Evolutionary conservation across 2,329 filamentous ascomycete species (phyloP), one percentile per base, ranked within the genome.

Genomic region (Eutypa lata): DNA sequence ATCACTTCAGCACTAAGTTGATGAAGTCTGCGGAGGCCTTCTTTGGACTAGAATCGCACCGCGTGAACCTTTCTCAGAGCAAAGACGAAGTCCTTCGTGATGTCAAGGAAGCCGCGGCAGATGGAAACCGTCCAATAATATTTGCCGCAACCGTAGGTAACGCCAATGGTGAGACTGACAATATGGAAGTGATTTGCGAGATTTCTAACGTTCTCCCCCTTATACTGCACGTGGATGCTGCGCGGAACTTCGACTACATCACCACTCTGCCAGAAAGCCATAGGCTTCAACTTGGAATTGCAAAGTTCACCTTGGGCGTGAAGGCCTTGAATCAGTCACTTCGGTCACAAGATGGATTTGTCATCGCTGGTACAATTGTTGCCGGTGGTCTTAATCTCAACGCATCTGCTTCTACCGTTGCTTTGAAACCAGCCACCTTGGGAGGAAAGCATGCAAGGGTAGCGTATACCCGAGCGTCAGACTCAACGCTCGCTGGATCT

Each of bases 231-330:
- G 31, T 57, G n/a, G 55, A 57, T 45, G 47, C 48, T 1, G 49
- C 48, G 26, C 45, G 50, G 18, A 53, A 38, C 28, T 57, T 57
- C 47, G 53, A 57, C 44, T 55, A 55, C 42, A 37, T 57, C n/a
- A 55, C 55, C 7, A 48, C 49, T 7, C 6, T 43, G 22, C 28
- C 50, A n/a, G 45, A 52, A n/a, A 18, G 16, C 13, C 31, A 14
- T 3, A 31, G 45, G 11, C 8, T 4, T 11, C 35, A n/a, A 19
- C 13, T 38, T 8, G 22, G 24, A 18, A 43, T 47, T n/a, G 47
- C 48, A 18, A 51, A 33, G 37, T 40, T 55, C 19, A 40, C n/a
- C 7, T 46, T 57, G 14, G 33, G 21, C 16, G 37, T 21, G 47
- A 53, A 49, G 28, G 2, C 46, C 19, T n/a, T 44, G 7, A 26